Evolutionary conservation across 371 early-diverging fungal genomes (phyloP), one percentile per base, ranked within the genome.

Genomic region (Catenaria anguillulae): DNA sequence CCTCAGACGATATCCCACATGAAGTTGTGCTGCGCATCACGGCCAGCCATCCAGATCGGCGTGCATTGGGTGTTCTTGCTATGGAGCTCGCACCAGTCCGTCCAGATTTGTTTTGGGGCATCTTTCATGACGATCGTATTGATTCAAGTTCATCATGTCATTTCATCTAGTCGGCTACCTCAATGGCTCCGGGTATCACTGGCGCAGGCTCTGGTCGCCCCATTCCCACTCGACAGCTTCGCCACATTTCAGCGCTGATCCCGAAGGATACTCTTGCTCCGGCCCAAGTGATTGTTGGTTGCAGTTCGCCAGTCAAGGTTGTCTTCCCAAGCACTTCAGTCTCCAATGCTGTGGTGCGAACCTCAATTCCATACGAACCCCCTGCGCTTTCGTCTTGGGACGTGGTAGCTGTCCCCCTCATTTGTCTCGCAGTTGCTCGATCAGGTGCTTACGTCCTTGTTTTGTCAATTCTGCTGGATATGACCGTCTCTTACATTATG

Each of bases 131-230:
- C 45, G 21, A 4, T 31, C 2, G 24, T 56, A 56, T 56, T 29
- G 42, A 31, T 24, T n/a, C 3, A 31, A 24, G 58, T 23, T n/a
- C n/a, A n/a, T n/a, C n/a, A n/a, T n/a, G n/a, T n/a, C n/a, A n/a
- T n/a, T n/a, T n/a, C n/a, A n/a, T n/a, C n/a, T n/a, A 81, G 79
- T 68, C 81, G 26, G 87, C 84, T 15, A 86, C 87, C 12, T 82
- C 83, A 56, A 86, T 85, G 80, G 84, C 82, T 13, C 87, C 87
- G 0, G 87, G 85, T 24, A 85, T 86, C 56, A 84, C 78, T 35
- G 71, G 75, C 55, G 52, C 60, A 59, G 84, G 82, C 31, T 67
- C 74, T 1, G 81, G 81, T n/a, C 78, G 84, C 12, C 85, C 87
- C 24, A 78, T 73, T 33, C 78, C 85, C 17, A 67, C 81, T 24